Evolutionary conservation across 441 rosid species (phyloP).

Genomic region (Populus hybrid): DNA sequence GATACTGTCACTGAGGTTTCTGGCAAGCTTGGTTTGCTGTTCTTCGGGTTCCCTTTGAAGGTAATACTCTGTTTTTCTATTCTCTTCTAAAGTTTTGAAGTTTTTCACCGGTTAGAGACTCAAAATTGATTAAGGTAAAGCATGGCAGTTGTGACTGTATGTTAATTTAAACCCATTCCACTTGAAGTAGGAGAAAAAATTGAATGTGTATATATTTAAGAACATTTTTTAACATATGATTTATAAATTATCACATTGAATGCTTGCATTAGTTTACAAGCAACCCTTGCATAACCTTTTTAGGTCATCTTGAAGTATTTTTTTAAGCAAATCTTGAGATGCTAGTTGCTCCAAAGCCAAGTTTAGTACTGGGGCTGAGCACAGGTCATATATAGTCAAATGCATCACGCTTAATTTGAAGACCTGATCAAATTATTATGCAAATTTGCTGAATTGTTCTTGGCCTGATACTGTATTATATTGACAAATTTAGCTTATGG

Average conservation of each 20-base stretch:
- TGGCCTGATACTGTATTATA: not conserved
- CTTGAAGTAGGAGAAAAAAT: too few relatives aligned
- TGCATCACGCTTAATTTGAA: not conserved
- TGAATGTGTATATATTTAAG: too few relatives aligned
- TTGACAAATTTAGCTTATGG: not conserved
- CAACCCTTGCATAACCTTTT: too few relatives aligned
- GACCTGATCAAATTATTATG: not conserved
- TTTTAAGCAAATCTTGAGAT: too few relatives aligned
- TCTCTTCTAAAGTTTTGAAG: not conserved
- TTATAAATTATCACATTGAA: too few relatives aligned
- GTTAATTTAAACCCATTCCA: too few relatives aligned
- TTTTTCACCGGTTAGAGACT: not conserved
- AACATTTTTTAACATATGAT: too few relatives aligned
- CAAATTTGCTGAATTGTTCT: not conserved
- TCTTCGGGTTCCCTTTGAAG: conserved; percentile 59
- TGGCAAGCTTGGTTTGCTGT: conserved; percentile 53
- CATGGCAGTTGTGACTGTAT: too few relatives aligned
- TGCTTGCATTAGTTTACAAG: too few relatives aligned
- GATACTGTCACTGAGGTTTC: conserved; percentile 48
- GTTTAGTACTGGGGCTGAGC: not conserved
- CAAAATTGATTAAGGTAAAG: not conserved
- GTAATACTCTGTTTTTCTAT: conserved; percentile 22
- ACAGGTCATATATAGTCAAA: not conserved
- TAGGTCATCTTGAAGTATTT: too few relatives aligned
- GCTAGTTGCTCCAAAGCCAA: too few relatives aligned